Base-by-base conservation (phyloP, 1,284 basidiomycete genomes). In the Mixia osmundae region DNA sequence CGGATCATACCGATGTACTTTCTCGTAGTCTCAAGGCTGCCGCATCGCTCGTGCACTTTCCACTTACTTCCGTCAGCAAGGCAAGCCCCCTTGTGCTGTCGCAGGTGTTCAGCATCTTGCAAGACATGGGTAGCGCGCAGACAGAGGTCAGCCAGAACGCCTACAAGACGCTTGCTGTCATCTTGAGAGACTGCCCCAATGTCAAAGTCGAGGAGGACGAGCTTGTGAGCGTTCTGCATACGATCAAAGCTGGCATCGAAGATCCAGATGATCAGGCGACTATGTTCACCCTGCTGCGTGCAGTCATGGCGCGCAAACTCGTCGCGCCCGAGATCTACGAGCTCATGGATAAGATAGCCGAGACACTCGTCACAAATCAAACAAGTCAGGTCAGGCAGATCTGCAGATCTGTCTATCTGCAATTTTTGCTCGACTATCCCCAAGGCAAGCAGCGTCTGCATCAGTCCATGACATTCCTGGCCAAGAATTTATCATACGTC, bases 301-400 rank as follows among this genome's bases (percentile, higher is more conserved):
- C 85, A 8, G 80, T 97, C 47, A 73, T 97, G 14, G 64, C 74
- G 3, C 72, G 87, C 22, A 78, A 77, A 50, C 79, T 97, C 44
- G 74, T 95, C 29, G 80, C 91, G 1, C 79, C 82, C 1, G 91
- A 97, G 57, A 75, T 99, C 35, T 97, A 99, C 62, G 87, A 97
- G 54, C 61, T 91, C 27, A 95, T 97, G 87, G 79, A 83, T 45
- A 74, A 74, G 44, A 73, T 97, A n/a, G 73, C 80, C 2, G 75
- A 83, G 50, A 72, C 94, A 50, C 74, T 94, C 65, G 82, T 99
- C 27, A 91, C 83, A 7, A 85, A 70, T 47, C 89, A 97, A 56
- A 80, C 80, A 9, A 57, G 71, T 0, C 76, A 80, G 46, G 83
- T 91, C 6, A 83, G 87, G 50, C 87, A 91, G 51, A 68, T 79